Percentiles rank a stretch among this genome's conserved stretches.
Evolutionary conservation across 75 land plant genomes (phyloP).

Genomic region (Selaginella moellendorffii): DNA sequence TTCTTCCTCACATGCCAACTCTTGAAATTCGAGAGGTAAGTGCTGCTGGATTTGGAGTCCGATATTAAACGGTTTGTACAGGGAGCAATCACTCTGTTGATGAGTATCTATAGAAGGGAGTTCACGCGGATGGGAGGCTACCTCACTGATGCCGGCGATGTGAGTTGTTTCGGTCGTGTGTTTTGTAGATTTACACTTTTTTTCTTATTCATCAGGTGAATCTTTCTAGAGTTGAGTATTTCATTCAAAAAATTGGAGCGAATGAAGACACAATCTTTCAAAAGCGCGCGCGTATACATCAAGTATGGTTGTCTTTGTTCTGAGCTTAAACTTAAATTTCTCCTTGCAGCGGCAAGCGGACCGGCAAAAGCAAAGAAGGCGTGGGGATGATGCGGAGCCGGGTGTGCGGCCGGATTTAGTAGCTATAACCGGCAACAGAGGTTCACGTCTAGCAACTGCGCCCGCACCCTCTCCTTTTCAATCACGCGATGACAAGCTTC

Average conservation of each 20-base stretch:
- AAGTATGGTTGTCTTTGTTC: not conserved
- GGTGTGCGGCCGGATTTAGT: conserved; percentile 40
- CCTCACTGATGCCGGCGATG: conserved; percentile 80
- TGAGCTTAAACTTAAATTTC: not conserved
- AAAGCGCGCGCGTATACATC: conserved; percentile 1
- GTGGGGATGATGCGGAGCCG: conserved; percentile 76
- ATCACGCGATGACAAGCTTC: conserved; percentile 11
- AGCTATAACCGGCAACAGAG: conserved; percentile 48
- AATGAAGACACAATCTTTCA: not conserved
- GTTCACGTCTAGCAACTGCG: conserved; percentile 72
- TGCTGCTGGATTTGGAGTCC: not conserved
- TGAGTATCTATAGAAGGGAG: conserved; percentile 63
- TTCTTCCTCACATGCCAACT: conserved; percentile 97
- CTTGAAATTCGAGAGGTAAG: conserved; percentile 93
- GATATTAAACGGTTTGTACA: conserved; percentile 18
- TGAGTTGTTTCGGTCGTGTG: conserved; percentile 13
- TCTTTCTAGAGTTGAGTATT: not conserved
- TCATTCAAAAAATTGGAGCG: not conserved
- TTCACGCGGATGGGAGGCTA: conserved; percentile 88
- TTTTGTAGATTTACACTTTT: not conserved
- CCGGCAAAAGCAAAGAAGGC: conserved; percentile 25
- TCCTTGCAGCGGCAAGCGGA: conserved; percentile 67
- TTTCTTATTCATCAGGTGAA: not conserved
- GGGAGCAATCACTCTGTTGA: conserved; percentile 86
- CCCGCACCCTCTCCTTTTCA: conserved; percentile 57